phyloP scores from a whole-genome alignment of 2,329 filamentous ascomycete species.

The Aureobasidium sp. region DNA sequence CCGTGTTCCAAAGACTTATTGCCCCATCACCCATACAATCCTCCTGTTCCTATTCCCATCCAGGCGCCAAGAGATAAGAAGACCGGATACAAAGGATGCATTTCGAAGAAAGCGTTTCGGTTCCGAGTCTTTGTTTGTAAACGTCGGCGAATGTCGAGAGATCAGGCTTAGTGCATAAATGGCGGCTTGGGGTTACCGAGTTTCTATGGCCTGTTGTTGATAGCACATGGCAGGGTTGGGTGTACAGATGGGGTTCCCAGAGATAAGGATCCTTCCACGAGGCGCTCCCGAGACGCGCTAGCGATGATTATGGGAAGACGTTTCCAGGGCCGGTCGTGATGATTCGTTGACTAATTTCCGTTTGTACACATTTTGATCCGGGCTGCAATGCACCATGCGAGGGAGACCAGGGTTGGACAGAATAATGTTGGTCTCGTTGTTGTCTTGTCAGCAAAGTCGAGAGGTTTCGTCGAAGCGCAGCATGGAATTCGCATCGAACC shows the following conservation, averaged over 20 bases:
- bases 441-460: slow-evolving; percentile 5
- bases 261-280: slow-evolving; percentile 14
- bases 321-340: background rate
- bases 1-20: slow-evolving; percentile 7
- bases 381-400: background rate
- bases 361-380: background rate
- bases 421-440: background rate
- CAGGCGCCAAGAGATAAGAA: slow-evolving; percentile 10
- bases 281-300: slow-evolving; percentile 4
- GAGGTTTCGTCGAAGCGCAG: background rate
- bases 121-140: background rate
- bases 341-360: slow-evolving; percentile 12
- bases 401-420: background rate
- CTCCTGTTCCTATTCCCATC: background rate
- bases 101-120: slow-evolving; percentile 7
- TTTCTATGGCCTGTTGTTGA: background rate
- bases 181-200: slow-evolving; percentile 3
- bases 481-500: background rate
- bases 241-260: slow-evolving; percentile 1
- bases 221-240: background rate
- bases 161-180: background rate
- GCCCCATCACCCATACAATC: background rate
- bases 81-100: slow-evolving; percentile 1
- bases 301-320: slow-evolving; percentile 5
- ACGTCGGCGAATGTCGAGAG: background rate